Evolutionary conservation across 2,329 filamentous ascomycete genomes (phyloP), one percentile per base, ranked within the genome.

Genomic region (Alternaria consortialis): DNA sequence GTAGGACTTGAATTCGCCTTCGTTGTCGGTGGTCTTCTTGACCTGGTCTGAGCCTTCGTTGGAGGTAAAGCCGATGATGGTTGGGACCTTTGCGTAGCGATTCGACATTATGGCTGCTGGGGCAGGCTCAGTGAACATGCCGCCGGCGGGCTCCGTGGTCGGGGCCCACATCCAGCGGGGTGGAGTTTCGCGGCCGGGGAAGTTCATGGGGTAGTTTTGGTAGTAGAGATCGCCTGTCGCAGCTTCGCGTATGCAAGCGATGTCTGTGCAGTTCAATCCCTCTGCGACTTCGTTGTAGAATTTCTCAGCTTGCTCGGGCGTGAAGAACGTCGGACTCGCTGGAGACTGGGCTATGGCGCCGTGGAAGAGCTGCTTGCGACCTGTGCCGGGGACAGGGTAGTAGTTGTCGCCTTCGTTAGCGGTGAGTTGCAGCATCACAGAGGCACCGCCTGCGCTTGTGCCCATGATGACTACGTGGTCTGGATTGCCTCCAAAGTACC

Each of bases 381-480:
- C 74, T 5, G 67, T 70, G 3, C 71, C 73, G 4, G 74, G 74
- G 11, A 71, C 65, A 9, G 69, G 46, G 51, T 65, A 62, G 56
- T 68, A 55, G 56, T 76, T 64, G 56, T 76, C 72, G 11, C 74
- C 74, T 11, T 68, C 70, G 44, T 76, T 76, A 9, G 68, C 74
- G 2, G 72, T 71, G 12, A 76, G 46, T 32, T 76, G 74, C 2
- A 75, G 64, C 52, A 76, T 59, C 2, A 71, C 73, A 5, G 73
- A 75, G 12, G 74, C 69, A 5, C 69, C 74, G 37, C 75, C 75
- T 25, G 75, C 75, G 51, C 72, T 75, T 5, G 73, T 75, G 1
- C 81, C 81, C 47, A 82, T 81, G 5, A 82, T 75, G n/a, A 83
- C 80, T 3, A 83, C 78, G 53, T 80, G 81, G 36, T 82, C 73